Evolutionary conservation across 305 asterid genomes (phyloP).

Genomic region (Fraxinus latifolia): DNA sequence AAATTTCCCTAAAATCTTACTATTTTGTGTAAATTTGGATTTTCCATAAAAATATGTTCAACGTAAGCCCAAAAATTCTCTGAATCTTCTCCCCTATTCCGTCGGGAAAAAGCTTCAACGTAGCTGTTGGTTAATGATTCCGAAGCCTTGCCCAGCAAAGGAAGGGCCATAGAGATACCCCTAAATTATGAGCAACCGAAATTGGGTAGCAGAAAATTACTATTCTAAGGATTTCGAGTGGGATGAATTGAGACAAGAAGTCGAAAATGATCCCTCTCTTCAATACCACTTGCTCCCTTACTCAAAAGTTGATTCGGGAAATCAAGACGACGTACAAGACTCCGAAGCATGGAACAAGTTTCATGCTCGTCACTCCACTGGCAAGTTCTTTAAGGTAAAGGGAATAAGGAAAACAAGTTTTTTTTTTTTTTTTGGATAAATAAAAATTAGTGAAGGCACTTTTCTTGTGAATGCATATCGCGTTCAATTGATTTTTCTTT

Average conservation of each 20-base stretch:
- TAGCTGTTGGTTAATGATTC: not conserved
- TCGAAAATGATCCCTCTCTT: conserved; percentile 55
- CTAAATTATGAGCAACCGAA: conserved; percentile 25
- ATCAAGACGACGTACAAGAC: conserved; percentile 36
- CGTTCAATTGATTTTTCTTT: not conserved
- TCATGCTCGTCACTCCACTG: conserved; percentile 83
- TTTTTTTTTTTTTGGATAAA: not conserved
- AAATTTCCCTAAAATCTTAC: not conserved
- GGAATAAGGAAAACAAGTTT: not conserved
- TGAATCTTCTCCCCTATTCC: not conserved
- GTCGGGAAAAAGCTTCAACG: not conserved
- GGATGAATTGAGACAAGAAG: conserved; percentile 61
- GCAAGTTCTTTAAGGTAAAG: conserved; percentile 87
- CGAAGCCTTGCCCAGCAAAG: not conserved
- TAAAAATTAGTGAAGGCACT: not conserved
- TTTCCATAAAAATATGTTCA: not conserved
- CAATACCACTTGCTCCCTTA: conserved; percentile 62
- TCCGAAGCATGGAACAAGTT: conserved; percentile 77
- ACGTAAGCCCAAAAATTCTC: not conserved
- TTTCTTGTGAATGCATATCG: not conserved
- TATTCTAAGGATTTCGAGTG: conserved; percentile 82
- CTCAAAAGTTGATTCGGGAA: conserved; percentile 19
- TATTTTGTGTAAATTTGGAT: not conserved
- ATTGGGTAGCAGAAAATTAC: conserved; percentile 51
- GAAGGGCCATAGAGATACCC: not conserved